Base-by-base conservation (phyloP, 306 rosid genomes). In the Ziziphus jujuba region DNA sequence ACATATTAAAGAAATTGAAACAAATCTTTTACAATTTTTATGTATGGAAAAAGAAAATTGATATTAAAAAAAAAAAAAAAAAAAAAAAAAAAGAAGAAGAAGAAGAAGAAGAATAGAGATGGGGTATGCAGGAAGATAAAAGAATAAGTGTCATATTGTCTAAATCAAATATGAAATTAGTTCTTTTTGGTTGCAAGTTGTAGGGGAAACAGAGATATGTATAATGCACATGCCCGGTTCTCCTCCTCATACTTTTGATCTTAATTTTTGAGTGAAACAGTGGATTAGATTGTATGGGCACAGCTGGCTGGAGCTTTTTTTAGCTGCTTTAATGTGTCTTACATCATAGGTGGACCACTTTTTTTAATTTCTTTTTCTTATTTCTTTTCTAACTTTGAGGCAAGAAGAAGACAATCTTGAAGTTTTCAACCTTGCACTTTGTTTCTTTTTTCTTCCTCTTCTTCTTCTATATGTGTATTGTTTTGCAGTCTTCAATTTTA, bases 141-240 rank as follows among this genome's bases (percentile, higher is more conserved):
- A 63, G 81, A 79, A 79, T 73, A 51, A 25, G 70, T 76, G 81
- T 70, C 73, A 71, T 67, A 33, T 70, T 67, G 45, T 61, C 60
- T 28, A 48, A 40, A 64, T 33, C 19, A 10, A 31, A 28, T 51
- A 10, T 65, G 16, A 7, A 47, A 9, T 9, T 67, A 9, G 44
- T 2, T 71, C 7, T 43, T 43, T 54, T 55, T 57, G 52, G 56
- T 22, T n/a, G 43, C 45, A 57, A 12, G 36, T 40, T 57, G 64
- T n/a, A 7, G 13, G 9, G 9, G 17, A 36, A 28, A 25, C 1
- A 14, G 24, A 25, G 24, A 12, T n/a, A 31, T 51, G 66, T 53
- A 71, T 11, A 31, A 44, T 61, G 56, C 66, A 43, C 72, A 69
- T 78, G 83, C 36, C 52, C 51, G 51, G 59, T 53, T 33, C 43